These are phyloP conservation scores for Vitis rotundifolia DNA, from an alignment of 164 flowering plant genomes.

Conservation along the genomic window DNA sequence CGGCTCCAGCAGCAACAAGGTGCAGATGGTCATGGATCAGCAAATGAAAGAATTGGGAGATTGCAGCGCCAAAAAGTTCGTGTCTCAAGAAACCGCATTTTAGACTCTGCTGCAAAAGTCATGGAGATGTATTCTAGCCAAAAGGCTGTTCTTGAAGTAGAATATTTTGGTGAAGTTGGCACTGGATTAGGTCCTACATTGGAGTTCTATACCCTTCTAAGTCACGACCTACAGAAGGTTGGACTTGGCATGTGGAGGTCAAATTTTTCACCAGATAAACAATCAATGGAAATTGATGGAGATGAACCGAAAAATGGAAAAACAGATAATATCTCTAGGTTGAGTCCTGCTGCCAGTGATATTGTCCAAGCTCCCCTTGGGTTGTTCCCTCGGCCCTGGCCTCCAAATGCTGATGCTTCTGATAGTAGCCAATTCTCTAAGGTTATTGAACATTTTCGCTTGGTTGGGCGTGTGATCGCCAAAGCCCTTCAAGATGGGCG, in stretches of 20 bases:
- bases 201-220: constrained; percentile 93
- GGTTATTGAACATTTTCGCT: constrained; percentile 70
- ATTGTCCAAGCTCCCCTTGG: constrained; percentile 85
- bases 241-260: constrained; percentile 91
- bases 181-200: constrained; percentile 97
- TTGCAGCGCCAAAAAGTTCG: constrained; percentile 95
- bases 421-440: constrained; percentile 72
- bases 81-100: constrained; percentile 85
- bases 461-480: constrained; percentile 94
- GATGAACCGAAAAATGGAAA: constrained; percentile 40
- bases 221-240: constrained; percentile 85
- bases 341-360: constrained; percentile 33
- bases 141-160: constrained; percentile 96
- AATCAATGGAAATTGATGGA: constrained; percentile 63
- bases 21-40: constrained; percentile 74
- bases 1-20: constrained; percentile 97
- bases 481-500: constrained; percentile 99
- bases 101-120: constrained; percentile 97
- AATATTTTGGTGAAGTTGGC: constrained; percentile 98
- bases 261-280: constrained; percentile 37
- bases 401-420: constrained; percentile 63
- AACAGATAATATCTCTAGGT: constrained; percentile 19
- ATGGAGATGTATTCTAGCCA: constrained; percentile 99
- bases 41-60: constrained; percentile 87
- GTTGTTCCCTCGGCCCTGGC: constrained; percentile 95